A percentile compares a stretch with the other conserved stretches of the same genome.
Conservation (phyloP, 164 flowering plant genomes). For the Liquidambar formosana region DNA sequence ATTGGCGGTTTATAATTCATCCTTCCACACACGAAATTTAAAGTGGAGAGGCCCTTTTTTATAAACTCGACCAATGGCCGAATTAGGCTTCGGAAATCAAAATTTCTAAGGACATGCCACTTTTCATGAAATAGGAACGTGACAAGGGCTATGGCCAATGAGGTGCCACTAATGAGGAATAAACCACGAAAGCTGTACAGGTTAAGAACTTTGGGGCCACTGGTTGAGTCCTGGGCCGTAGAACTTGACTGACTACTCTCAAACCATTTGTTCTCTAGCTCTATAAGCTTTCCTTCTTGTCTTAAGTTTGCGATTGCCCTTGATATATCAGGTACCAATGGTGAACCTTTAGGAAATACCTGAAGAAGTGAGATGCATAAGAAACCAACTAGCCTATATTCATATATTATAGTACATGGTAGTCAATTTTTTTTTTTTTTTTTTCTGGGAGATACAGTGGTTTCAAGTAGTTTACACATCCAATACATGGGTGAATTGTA, state of each 20-base stretch:
- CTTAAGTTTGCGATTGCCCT: constrained; percentile 3
- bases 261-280: background rate
- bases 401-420: too few relatives aligned
- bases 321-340: constrained; percentile 6
- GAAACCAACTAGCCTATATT: too few relatives aligned
- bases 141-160: background rate
- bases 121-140: background rate
- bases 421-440: background rate
- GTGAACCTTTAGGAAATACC: too few relatives aligned
- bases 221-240: background rate
- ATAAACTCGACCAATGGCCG: too few relatives aligned
- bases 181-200: background rate
- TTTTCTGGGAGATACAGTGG: background rate
- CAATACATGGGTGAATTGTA: too few relatives aligned
- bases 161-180: too few relatives aligned
- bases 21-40: too few relatives aligned
- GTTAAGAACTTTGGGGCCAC: background rate
- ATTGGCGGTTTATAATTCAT: too few relatives aligned
- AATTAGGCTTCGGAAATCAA: too few relatives aligned
- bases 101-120: too few relatives aligned
- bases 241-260: background rate
- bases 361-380: background rate
- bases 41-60: too few relatives aligned
- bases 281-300: background rate
- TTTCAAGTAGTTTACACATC: too few relatives aligned